These are phyloP conservation scores for Hemileia vastatrix DNA, from an alignment of 1,284 basidiomycete genomes.

Conservation along the genomic window DNA sequence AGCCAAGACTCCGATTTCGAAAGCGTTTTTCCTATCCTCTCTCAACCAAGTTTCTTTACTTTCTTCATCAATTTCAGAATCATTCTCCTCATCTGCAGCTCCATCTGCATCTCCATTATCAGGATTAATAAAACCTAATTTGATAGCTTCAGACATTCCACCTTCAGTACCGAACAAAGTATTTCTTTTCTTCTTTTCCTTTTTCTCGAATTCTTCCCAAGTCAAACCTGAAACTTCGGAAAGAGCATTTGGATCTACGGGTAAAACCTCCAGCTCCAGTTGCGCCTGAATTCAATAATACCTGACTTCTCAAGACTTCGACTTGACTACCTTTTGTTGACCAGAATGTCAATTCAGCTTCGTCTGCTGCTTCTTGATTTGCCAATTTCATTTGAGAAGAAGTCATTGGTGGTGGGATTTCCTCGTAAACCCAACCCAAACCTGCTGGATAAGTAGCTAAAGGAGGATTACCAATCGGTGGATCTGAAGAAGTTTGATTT, in stretches of 20 bases:
- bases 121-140: background rate
- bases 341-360: background rate
- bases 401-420: background rate
- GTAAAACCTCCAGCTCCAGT: background rate
- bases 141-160: conserved; percentile 18
- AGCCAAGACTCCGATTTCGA: background rate
- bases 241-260: background rate
- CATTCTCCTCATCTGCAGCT: conserved; percentile 4
- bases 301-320: background rate
- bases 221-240: too few relatives aligned
- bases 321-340: background rate
- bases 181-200: conserved; percentile 24
- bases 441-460: background rate
- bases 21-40: background rate
- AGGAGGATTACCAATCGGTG: background rate
- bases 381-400: background rate
- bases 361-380: background rate
- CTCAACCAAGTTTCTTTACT: background rate
- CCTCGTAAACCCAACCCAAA: background rate
- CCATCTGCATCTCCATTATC: background rate
- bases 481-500: too few relatives aligned
- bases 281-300: background rate
- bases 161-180: background rate
- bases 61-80: conserved; percentile 1
- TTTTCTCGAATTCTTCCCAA: conserved; percentile 18